Percentiles rank a stretch among this genome's conserved stretches.
These are phyloP conservation scores for Backusella parvicylindrica DNA, from an alignment of 192 early-diverging fungal species.

Conservation along the genomic window DNA sequence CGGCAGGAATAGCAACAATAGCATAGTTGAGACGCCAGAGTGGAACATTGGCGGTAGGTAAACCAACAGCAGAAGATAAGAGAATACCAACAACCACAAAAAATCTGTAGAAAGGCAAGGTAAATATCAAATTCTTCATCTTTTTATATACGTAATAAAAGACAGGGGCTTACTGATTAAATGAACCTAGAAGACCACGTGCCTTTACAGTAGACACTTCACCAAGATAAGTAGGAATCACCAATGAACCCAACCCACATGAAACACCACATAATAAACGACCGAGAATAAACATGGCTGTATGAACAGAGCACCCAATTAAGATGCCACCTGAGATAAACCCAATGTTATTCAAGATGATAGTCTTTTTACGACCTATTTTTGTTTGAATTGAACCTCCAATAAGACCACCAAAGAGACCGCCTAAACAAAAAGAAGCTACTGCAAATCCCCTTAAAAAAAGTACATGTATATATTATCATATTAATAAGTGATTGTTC, in stretches of 20 bases:
- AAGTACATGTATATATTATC: not conserved
- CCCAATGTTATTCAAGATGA: constrained; percentile 64
- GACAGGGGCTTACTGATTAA: constrained; percentile 51
- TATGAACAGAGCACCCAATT: constrained; percentile 58
- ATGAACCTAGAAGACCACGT: constrained; percentile 66
- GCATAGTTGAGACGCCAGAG: constrained; percentile 71
- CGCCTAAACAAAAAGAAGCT: constrained; percentile 48
- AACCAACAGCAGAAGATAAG: constrained; percentile 59
- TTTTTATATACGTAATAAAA: too few species aligned
- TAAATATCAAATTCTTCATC: too few species aligned
- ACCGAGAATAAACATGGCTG: constrained; percentile 64
- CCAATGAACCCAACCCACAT: constrained; percentile 62
- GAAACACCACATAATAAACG: constrained; percentile 72
- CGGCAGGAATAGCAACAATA: constrained; percentile 56
- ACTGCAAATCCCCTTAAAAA: constrained; percentile 38
- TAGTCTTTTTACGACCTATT: constrained; percentile 48
- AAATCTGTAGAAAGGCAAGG: constrained; percentile 34
- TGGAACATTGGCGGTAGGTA: constrained; percentile 56
- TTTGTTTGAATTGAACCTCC: constrained; percentile 42
- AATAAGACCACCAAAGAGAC: constrained; percentile 47
- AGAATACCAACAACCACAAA: constrained; percentile 78
- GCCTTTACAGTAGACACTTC: constrained; percentile 71
- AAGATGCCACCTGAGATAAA: constrained; percentile 65
- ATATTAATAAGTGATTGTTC: not conserved
- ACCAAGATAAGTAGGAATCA: constrained; percentile 66